Evolutionary conservation across 495 filamentous ascomycete species (phyloP), one percentile per base, ranked within the genome.

Genomic region (Penicillium coffeae): DNA sequence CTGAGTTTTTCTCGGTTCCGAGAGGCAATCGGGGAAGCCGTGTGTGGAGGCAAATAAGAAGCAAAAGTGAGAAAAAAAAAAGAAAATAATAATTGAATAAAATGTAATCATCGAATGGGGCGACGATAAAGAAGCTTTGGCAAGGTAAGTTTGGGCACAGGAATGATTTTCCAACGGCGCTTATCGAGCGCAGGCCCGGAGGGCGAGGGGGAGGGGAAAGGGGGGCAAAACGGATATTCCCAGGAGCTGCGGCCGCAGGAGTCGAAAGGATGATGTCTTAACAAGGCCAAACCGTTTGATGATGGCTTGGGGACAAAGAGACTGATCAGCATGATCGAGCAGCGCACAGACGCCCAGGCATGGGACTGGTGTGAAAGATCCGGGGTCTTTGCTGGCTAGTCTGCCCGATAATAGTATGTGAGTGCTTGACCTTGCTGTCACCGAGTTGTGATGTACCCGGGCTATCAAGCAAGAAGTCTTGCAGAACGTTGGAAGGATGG

Each of bases 341-440:
- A 48, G 47, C 50, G 60, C 60, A 63, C 60, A 60, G 60, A 63
- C 54, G 22, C 16, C 33, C 54, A 46, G 48, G 52, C 50, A 50
- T 30, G 33, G 37, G 54, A 50, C 48, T 45, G 52, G 55, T 52
- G 40, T 16, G 39, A 50, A 37, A 48, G 41, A 59, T 55, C 53
- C 48, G 60, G 56, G 59, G 56, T 52, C 27, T 35, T 44, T 38
- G 51, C 43, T 47, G 50, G 22, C 35, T 36, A 30, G 19, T 22
- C 45, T 30, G 25, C 4, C 25, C 25, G 25, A 30, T 30, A n/a
- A n/a, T n/a, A n/a, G n/a, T n/a, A n/a, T n/a, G n/a, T n/a, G n/a
- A n/a, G n/a, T n/a, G n/a, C n/a, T n/a, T n/a, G n/a, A n/a, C n/a
- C n/a, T n/a, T n/a, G n/a, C n/a, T n/a, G n/a, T n/a, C n/a, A n/a